Conservation (phyloP, 345 rosid genomes). For the Syzygium aromaticum region DNA sequence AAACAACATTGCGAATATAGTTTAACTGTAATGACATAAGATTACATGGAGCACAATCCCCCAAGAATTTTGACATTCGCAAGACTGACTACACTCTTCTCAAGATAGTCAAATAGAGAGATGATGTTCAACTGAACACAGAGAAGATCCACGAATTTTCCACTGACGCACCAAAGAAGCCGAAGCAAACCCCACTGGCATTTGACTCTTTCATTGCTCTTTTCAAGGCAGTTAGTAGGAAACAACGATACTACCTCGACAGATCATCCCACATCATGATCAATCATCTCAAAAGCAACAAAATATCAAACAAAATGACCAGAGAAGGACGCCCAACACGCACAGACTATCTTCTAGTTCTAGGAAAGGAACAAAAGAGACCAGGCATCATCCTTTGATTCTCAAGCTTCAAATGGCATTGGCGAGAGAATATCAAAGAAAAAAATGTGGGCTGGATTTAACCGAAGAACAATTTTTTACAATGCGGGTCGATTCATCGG, state of each 20-base stretch:
- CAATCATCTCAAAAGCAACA: neutral
- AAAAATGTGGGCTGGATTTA: neutral
- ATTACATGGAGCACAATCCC: neutral
- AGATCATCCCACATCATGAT: neutral
- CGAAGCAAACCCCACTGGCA: neutral
- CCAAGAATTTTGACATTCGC: neutral
- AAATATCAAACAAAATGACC: neutral
- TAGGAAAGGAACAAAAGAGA: neutral
- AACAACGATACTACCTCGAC: neutral
- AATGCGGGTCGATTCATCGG: neutral
- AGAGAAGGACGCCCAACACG: neutral
- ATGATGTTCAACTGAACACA: neutral
- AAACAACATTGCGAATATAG: conserved; percentile 28
- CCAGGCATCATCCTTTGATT: neutral
- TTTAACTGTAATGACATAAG: conserved; percentile 28
- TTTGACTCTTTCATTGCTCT: neutral
- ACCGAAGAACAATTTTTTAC: neutral
- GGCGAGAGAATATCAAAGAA: neutral
- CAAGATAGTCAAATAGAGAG: neutral
- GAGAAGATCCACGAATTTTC: neutral
- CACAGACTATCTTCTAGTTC: neutral
- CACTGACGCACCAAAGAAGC: neutral
- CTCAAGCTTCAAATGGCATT: neutral
- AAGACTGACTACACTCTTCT: neutral
- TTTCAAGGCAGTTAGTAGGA: neutral